Base-by-base conservation (phyloP, 2,329 filamentous ascomycete species). In the Fusarium palustre region DNA sequence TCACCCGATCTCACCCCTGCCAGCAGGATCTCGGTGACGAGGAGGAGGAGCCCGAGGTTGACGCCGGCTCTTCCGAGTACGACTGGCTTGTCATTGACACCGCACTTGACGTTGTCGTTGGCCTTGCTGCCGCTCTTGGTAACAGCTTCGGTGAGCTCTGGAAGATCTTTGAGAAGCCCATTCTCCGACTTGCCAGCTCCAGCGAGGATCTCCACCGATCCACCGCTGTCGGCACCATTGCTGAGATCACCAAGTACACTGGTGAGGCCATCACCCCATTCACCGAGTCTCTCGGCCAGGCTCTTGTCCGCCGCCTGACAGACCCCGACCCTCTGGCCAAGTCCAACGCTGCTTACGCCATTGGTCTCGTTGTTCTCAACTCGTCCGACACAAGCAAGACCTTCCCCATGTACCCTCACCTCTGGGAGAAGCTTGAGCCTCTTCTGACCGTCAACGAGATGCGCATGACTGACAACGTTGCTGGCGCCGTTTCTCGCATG, bases 51-150 rank as follows among this genome's bases (percentile, higher is more conserved):
- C 86, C 89, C 58, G 89, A 90, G n/a, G 84, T 90, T 12, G 88
- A 92, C 58, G 84, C 83, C 55, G 95, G 94, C 78, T 92, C 91
- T 31, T 97, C 95, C 4, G 96, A 99, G 82, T 97, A 97, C 76
- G 96, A 98, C 84, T 98, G 96, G 96, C 88, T 97, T 20, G 91
- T 97, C 53, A 91, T 98, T 56, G 96, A 99, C 82, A 97, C 94
- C 12, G 94, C 93, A 36, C 88, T 98, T 57, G 96, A 98, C 71
- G 93, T 97, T 47, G 86, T 97, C 52, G 93, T 93, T 53, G 93
- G 92, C 38, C 87, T 98, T 41, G 90, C 94, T 22, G 88, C 89
- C 47, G 93, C 93, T 33, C 89, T 98, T 16, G 96, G 96, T 39
- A 80, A 87, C 24, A 89, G 90, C 72, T 98, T 97, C 75, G 86